Evolutionary conservation across 371 early-diverging fungal species (phyloP), one percentile per base, ranked within the genome.

Genomic region (Conidiobolus incongruus): DNA sequence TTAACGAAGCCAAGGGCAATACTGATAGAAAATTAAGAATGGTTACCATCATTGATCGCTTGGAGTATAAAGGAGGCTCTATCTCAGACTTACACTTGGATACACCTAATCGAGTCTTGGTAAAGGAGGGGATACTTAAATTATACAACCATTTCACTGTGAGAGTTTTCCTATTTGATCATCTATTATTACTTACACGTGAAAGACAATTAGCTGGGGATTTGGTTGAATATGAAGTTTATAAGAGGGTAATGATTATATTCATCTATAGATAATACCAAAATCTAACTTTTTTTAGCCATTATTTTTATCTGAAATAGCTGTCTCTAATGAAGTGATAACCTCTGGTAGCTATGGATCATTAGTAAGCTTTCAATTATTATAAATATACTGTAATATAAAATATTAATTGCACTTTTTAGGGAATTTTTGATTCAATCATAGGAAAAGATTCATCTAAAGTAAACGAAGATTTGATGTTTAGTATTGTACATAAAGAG

Each of bases 161-260:
- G 12, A 63, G 63, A 32, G 72, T 89, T 17, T 81, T 81, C 51
- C 53, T 91, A 24, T 70, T 93, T 35, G 93, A 93, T 51, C 85
- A 90, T 54, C 68, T 67, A 41, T 55, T 93, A n/a, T 52, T 93
- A 11, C 58, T 91, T 52, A 68, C 79, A 29, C 80, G 77, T 50
- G 60, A 63, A 29, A 66, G 69, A 61, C 55, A 65, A 7, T 16
- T 40, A 46, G 59, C 56, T 42, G 33, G 55, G 52, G 49, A 72
- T 44, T 54, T 57, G 38, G 63, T 75, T 55, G 65, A 68, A 40
- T 79, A 72, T 57, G 74, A 77, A 48, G 62, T 79, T 7, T 63
- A 61, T 49, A 62, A 67, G 51, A 48, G 50, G 17, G 13, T 15
- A 4, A 5, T 15, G 13, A 5, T 7, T 35, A 5, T 13, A 19